Base-by-base conservation (phyloP, 805 yeast species). In the Candida ortonii region DNA sequence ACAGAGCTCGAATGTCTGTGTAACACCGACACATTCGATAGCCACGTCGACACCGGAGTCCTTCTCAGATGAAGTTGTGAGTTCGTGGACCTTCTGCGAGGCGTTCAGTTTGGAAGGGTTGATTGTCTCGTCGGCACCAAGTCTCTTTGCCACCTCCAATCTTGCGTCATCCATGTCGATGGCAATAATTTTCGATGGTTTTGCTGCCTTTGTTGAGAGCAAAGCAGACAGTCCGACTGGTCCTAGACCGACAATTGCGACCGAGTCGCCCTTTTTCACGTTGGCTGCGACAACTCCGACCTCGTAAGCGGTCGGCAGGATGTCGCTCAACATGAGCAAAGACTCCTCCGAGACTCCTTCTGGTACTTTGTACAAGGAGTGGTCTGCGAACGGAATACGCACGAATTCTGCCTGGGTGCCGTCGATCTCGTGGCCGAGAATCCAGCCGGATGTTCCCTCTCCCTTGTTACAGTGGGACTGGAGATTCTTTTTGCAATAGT, bases 161-260 rank as follows among this genome's bases (percentile, higher is more conserved):
- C 81, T 73, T 50, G 64, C 59, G 43, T 78, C 82, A 47, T 77
- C 75, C 46, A 71, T 62, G 54, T 78, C 85, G 40, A 78, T 72
- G 32, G 78, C 68, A 41, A 78, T 70, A 19, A 77, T 71, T 25
- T 66, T 55, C 5, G 70, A 52, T n/a, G 84, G 84, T 5, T 80
- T 72, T 43, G 65, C 67, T 8, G 71, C 57, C 43, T 69, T 67
- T 11, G 80, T 73, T 8, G 73, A 73, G 22, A 76, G 59, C 30
- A 80, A 70, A n/a, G 80, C 76, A 33, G 80, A 71, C 32, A 78
- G 60, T 21, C 85, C 85, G 33, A 78, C 79, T 5, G 84, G 82
- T 2, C 85, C 85, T 23, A 78, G 70, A 30, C 85, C 85, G 33
- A 77, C 78, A 39, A 78, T 76, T 15, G 78, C 81, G 18, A 78